Conservation (phyloP, 805 yeast species). For the Jamesozyma rosinii region DNA sequence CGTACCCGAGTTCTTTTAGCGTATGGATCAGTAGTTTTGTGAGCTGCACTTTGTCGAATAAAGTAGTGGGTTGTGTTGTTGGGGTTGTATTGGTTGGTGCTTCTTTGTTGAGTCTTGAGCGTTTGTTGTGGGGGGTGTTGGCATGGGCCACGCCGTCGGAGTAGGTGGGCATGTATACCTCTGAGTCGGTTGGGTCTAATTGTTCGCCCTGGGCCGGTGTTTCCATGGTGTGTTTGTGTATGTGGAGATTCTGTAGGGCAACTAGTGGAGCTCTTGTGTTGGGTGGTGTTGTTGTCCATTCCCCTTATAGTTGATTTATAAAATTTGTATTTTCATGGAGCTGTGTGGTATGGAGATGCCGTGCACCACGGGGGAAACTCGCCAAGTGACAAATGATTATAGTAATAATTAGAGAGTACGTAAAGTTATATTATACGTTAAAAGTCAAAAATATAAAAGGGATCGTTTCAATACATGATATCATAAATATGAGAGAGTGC, state of each 20-base stretch:
- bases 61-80: neutral
- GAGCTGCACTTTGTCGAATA: constrained; percentile 31
- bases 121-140: neutral
- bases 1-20: constrained; percentile 41
- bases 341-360: too few relatives aligned
- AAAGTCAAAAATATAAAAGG: neutral
- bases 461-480: neutral
- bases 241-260: too few relatives aligned
- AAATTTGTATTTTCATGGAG: too few relatives aligned
- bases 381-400: too few relatives aligned
- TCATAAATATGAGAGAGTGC: neutral
- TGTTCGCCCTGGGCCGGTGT: neutral
- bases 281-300: too few relatives aligned
- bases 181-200: neutral
- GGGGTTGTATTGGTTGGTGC: too few relatives aligned
- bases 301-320: too few relatives aligned
- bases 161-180: neutral
- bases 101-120: neutral
- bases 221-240: neutral
- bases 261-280: too few relatives aligned
- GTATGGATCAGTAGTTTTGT: constrained; percentile 44
- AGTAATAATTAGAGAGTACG: too few relatives aligned
- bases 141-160: neutral
- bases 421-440: too few relatives aligned
- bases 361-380: too few relatives aligned